Evolutionary conservation across 2,329 filamentous ascomycete genomes (phyloP).

Genomic region (Penicillium sp.): DNA sequence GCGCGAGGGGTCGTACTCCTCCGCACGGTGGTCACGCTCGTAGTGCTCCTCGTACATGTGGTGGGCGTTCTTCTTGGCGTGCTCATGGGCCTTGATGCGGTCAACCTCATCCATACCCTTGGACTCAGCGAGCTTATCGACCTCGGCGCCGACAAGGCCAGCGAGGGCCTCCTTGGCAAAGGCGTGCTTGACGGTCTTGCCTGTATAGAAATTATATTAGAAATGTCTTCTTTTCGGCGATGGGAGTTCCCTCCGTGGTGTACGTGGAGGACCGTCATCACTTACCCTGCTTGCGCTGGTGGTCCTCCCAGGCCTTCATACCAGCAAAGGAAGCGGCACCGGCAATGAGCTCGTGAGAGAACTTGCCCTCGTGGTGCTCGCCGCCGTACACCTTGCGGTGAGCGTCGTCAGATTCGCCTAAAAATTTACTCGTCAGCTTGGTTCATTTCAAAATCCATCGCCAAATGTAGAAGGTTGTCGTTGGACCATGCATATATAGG

Average conservation of each 20-base stretch:
- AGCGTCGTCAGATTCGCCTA: slow-evolving; percentile 57
- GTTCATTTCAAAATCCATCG: background rate
- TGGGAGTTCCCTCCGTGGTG: background rate
- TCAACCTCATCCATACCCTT: slow-evolving; percentile 68
- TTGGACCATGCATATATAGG: background rate
- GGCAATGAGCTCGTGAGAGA: slow-evolving; percentile 75
- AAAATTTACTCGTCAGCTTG: slow-evolving; percentile 6
- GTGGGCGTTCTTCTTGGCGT: slow-evolving; percentile 63
- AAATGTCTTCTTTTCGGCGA: too few species aligned
- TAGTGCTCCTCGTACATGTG: slow-evolving; percentile 68
- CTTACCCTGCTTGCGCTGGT: slow-evolving; percentile 70
- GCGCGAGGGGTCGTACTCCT: slow-evolving; percentile 59
- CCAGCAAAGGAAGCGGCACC: slow-evolving; percentile 78
- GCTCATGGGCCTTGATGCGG: slow-evolving; percentile 61
- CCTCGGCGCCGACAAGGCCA: slow-evolving; percentile 72
- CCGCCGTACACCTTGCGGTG: slow-evolving; percentile 61
- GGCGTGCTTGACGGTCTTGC: slow-evolving; percentile 71
- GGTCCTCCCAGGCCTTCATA: slow-evolving; percentile 79
- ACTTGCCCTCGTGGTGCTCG: slow-evolving; percentile 61
- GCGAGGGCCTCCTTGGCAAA: slow-evolving; percentile 79
- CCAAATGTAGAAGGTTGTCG: background rate
- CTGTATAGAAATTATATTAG: slow-evolving; percentile 29
- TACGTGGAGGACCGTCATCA: background rate
- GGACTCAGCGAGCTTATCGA: slow-evolving; percentile 75
- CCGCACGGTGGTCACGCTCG: slow-evolving; percentile 45